phyloP scores from a whole-genome alignment of 192 early-diverging fungal genomes.

The Coemansia sp. region DNA sequence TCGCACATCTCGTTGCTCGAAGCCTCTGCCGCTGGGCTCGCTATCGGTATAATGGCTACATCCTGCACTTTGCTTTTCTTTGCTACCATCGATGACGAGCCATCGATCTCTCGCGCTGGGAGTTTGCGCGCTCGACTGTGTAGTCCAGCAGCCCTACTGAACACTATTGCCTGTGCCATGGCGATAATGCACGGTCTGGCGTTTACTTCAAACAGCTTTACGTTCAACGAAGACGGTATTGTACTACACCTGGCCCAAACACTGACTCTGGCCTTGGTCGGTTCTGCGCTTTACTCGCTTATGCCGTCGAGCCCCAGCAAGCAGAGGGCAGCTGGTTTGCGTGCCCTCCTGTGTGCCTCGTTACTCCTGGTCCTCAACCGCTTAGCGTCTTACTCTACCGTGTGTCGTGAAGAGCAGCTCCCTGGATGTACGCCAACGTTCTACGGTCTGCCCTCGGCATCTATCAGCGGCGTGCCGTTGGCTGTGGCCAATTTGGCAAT shows the following conservation, averaged over 20 bases:
- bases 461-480: slow-evolving; percentile 33
- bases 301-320: slow-evolving; percentile 1
- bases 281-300: not conserved
- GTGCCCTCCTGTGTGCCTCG: slow-evolving; percentile 52
- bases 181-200: slow-evolving; percentile 61
- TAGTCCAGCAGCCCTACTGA: slow-evolving; percentile 13
- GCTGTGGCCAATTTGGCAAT: slow-evolving; percentile 29
- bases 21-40: slow-evolving; percentile 26
- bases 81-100: slow-evolving; percentile 15
- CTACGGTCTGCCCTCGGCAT: slow-evolving; percentile 62
- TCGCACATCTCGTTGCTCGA: slow-evolving; percentile 27
- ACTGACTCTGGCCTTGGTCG: slow-evolving; percentile 40
- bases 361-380: slow-evolving; percentile 65
- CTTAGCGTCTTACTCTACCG: slow-evolving; percentile 62
- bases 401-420: slow-evolving; percentile 91
- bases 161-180: slow-evolving; percentile 41
- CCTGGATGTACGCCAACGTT: slow-evolving; percentile 79
- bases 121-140: slow-evolving; percentile 54
- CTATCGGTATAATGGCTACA: slow-evolving; percentile 22
- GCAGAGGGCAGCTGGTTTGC: slow-evolving; percentile 34
- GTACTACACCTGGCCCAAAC: slow-evolving; percentile 70
- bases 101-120: slow-evolving; percentile 68
- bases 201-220: slow-evolving; percentile 90
- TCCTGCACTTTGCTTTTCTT: slow-evolving; percentile 13
- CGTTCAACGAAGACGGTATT: slow-evolving; percentile 83